Conservation (phyloP, 345 rosid genomes). For the Dipteronia sinensis region DNA sequence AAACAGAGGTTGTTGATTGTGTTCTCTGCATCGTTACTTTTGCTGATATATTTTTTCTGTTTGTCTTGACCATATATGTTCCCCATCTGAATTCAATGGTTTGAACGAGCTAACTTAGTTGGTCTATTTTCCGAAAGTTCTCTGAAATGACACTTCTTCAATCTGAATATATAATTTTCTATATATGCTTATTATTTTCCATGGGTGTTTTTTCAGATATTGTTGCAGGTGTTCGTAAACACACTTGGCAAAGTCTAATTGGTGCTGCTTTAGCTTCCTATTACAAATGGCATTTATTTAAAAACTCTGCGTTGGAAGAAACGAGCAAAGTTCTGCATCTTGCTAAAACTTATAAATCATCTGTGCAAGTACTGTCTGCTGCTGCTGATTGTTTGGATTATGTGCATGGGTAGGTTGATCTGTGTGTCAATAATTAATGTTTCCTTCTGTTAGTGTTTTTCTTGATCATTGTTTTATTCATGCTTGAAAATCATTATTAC, state of each 20-base stretch:
- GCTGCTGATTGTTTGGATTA: slow-evolving; percentile 79
- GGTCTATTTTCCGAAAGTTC: not conserved
- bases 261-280: slow-evolving; percentile 69
- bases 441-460: slow-evolving; percentile 9
- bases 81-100: not conserved
- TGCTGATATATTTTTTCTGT: not conserved
- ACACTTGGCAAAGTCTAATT: slow-evolving; percentile 69
- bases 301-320: slow-evolving; percentile 42
- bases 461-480: slow-evolving; percentile 19
- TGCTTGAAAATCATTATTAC: slow-evolving; percentile 13
- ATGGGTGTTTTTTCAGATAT: slow-evolving; percentile 42
- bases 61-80: not conserved
- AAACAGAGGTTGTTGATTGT: not conserved
- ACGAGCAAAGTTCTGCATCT: slow-evolving; percentile 52
- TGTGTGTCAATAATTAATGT: slow-evolving; percentile 7
- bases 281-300: slow-evolving; percentile 29
- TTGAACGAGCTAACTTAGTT: slow-evolving; percentile 3
- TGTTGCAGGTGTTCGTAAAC: slow-evolving; percentile 49
- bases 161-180: slow-evolving; percentile 6
- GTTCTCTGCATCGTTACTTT: not conserved
- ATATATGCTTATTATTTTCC: slow-evolving; percentile 8
- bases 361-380: slow-evolving; percentile 63
- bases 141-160: slow-evolving; percentile 6
- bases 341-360: slow-evolving; percentile 64
- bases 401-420: slow-evolving; percentile 55